Conservation (phyloP, 768 basidiomycete genomes). For the Leucocoprinus leucothites region DNA sequence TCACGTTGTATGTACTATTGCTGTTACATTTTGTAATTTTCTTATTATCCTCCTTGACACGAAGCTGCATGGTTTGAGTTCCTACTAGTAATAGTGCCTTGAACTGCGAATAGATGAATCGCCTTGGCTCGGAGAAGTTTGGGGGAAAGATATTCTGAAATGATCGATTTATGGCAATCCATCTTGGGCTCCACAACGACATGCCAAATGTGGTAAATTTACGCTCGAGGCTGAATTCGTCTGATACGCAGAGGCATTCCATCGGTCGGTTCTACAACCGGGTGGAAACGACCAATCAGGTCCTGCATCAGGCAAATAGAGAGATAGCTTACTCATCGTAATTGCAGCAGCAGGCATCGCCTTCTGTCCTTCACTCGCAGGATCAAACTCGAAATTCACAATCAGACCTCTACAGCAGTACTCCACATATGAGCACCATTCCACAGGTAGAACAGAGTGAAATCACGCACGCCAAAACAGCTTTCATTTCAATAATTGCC, state of each 20-base stretch:
- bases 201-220: too few species aligned
- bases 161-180: too few species aligned
- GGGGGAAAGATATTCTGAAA: too few species aligned
- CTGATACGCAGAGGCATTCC: neutral
- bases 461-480: slow-evolving; percentile 32
- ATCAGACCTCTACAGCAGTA: slow-evolving; percentile 28
- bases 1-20: too few species aligned
- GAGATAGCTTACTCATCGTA: slow-evolving; percentile 40
- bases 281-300: neutral
- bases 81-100: too few species aligned
- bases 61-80: too few species aligned
- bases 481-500: slow-evolving; percentile 47
- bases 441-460: neutral
- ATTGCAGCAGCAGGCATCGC: slow-evolving; percentile 27
- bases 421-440: neutral
- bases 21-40: too few species aligned
- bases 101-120: too few species aligned
- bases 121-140: too few species aligned
- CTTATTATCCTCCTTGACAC: too few species aligned
- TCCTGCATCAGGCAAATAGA: neutral
- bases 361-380: slow-evolving; percentile 35
- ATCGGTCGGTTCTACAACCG: neutral
- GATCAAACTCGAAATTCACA: slow-evolving; percentile 38
- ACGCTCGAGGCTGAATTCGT: neutral
- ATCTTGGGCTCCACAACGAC: too few species aligned